Base-by-base conservation (phyloP, 1,139 yeast species). In the Blastobotrys serpentis region DNA sequence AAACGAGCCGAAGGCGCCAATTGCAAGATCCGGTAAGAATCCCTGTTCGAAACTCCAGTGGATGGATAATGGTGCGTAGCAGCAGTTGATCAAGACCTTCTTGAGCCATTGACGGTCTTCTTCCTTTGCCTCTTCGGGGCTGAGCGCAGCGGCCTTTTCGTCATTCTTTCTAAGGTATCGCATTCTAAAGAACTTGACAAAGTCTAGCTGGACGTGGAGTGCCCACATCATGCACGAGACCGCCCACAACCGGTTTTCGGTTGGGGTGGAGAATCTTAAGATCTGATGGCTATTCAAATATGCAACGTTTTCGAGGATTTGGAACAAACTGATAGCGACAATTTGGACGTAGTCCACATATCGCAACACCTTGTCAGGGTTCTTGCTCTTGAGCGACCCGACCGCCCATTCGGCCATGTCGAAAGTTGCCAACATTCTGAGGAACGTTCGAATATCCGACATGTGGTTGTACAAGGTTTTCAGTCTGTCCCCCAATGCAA, bases 1-100 rank as follows among this genome's bases (percentile, higher is more conserved):
- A 18, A 63, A 47, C 2, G 73, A 59, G 4, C 76, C 76, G 37
- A 72, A 54, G 23, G 64, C 49, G 1, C 76, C 76, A 2, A 72
- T 74, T 19, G 56, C 53, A 41, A 60, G 52, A 21, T 67, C 68
- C 21, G 55, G 53, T 33, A 70, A 51, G 36, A 65, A 53, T 0
- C 76, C 76, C 2, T 48, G 52, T 47, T 63, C 65, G n/a, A 68
- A 53, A 2, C 74, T 69, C 76, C 76, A 72, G 54, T 72, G 76
- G 37, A 69, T 56, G 1, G 76, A 68, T 46, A 72, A 54, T 2
- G 76, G 76, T 34, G 69, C 59, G 63, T 72, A 72, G 13, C 71
- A 68, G 25, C 66, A 52, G 52, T 71, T 69, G 47, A 66, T 65
- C n/a, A 66, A 47, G 22, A 71, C 52, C 26, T 60, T 56, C 25